These are phyloP conservation scores for Sugiyamaella pinicola DNA, from an alignment of 1,139 yeast species.

Conservation along the genomic window DNA sequence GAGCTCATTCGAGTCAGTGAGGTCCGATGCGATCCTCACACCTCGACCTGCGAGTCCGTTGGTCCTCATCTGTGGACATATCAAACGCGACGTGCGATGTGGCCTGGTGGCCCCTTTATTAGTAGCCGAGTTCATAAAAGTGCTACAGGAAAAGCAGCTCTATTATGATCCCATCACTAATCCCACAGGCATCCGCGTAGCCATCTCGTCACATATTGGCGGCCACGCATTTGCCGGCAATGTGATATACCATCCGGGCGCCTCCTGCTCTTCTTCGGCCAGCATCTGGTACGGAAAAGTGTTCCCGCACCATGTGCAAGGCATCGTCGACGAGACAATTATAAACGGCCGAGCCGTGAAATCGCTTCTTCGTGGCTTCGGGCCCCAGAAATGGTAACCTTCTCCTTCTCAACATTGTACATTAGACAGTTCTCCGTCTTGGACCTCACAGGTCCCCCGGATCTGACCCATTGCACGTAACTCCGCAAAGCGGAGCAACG, in stretches of 20 bases:
- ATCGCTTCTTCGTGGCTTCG: conserved; percentile 53
- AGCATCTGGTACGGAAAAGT: conserved; percentile 74
- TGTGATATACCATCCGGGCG: conserved; percentile 52
- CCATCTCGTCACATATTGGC: conserved; percentile 67
- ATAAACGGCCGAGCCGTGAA: conserved; percentile 51
- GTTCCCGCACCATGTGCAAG: conserved; percentile 64
- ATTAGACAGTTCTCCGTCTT: too few relatives aligned
- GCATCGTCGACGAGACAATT: conserved; percentile 59
- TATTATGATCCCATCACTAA: conserved; percentile 34
- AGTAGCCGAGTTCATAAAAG: conserved; percentile 52
- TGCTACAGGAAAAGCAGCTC: conserved; percentile 43
- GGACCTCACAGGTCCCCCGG: too few relatives aligned
- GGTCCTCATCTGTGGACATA: conserved; percentile 67
- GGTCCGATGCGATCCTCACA: conserved; percentile 30
- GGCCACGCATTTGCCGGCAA: conserved; percentile 83
- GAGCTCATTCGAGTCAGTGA: conserved; percentile 5
- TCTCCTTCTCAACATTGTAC: conserved; percentile 11
- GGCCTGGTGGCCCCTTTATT: conserved; percentile 64
- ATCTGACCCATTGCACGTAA: neutral
- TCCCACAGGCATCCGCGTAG: conserved; percentile 49
- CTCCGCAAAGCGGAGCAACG: conserved; percentile 9
- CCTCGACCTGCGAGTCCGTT: conserved; percentile 19
- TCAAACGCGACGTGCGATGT: conserved; percentile 63
- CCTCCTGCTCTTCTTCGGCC: neutral
- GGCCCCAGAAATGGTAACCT: conserved; percentile 12